Conservation (phyloP, 352 stramenopile genomes). For the Stramenopiles sp. region DNA sequence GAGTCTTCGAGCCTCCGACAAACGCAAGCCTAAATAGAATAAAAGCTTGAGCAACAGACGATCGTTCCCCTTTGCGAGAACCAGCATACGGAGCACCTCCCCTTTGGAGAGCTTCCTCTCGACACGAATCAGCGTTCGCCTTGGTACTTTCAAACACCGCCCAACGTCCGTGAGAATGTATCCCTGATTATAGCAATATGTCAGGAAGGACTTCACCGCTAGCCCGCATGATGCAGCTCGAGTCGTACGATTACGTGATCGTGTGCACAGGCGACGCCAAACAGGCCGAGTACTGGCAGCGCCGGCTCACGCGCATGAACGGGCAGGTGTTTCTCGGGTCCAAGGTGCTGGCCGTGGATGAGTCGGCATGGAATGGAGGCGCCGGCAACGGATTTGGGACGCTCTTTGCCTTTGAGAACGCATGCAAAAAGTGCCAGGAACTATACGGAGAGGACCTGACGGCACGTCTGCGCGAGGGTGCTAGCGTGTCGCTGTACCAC, state of each 20-base stretch:
- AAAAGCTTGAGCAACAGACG: background rate
- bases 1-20: background rate
- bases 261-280: constrained; percentile 87
- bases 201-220: background rate
- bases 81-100: background rate
- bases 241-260: constrained; percentile 92
- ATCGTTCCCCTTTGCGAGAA: background rate
- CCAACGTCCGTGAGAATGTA: background rate
- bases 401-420: constrained; percentile 88
- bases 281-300: constrained; percentile 89
- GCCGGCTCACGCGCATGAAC: constrained; percentile 52
- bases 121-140: background rate
- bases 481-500: constrained; percentile 86
- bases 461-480: constrained; percentile 25
- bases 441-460: constrained; percentile 51
- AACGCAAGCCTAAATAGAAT: background rate
- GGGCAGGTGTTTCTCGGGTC: constrained; percentile 52
- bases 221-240: background rate
- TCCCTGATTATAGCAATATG: background rate
- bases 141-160: background rate
- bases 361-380: constrained; percentile 76
- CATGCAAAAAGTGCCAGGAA: constrained; percentile 50
- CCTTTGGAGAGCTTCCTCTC: background rate
- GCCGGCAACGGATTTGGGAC: constrained; percentile 86
- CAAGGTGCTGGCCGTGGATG: constrained; percentile 81